Conservation (phyloP, 1,284 basidiomycete species). For the Termitomyces sp. region DNA sequence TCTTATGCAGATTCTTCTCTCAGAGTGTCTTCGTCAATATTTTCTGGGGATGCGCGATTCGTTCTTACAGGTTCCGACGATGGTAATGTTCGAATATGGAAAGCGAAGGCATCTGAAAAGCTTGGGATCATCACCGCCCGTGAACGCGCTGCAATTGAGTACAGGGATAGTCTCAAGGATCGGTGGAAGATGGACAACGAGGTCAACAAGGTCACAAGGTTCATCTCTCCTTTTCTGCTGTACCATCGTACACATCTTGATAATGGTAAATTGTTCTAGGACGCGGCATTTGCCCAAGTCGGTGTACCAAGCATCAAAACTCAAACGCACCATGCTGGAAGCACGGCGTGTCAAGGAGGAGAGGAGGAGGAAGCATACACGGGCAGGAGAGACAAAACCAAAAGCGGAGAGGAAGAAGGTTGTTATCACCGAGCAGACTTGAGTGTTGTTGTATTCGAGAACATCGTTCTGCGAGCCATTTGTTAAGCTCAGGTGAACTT, state of each 20-base stretch:
- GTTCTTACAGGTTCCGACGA: slow-evolving; percentile 95
- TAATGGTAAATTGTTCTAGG: slow-evolving; percentile 34
- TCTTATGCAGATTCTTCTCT: slow-evolving; percentile 21
- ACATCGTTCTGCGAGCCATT: too few species aligned
- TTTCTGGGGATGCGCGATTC: slow-evolving; percentile 89
- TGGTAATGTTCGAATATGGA: slow-evolving; percentile 97
- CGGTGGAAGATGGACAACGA: slow-evolving; percentile 86
- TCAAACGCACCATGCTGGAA: slow-evolving; percentile 93
- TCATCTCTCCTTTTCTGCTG: slow-evolving; percentile 22
- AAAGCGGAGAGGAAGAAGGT: slow-evolving; percentile 88
- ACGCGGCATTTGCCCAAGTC: slow-evolving; percentile 87
- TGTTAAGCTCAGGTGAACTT: too few species aligned
- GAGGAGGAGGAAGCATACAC: slow-evolving; percentile 81
- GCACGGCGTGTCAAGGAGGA: slow-evolving; percentile 91
- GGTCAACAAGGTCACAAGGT: slow-evolving; percentile 81
- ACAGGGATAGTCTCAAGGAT: slow-evolving; percentile 83
- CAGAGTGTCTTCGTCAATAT: slow-evolving; percentile 71
- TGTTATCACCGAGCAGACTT: slow-evolving; percentile 74
- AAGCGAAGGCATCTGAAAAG: slow-evolving; percentile 89
- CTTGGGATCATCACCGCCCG: slow-evolving; percentile 89
- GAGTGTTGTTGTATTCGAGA: not conserved
- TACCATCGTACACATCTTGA: not conserved
- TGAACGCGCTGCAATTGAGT: slow-evolving; percentile 90
- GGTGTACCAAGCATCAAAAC: slow-evolving; percentile 81
- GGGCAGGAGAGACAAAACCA: slow-evolving; percentile 83